A percentile compares a stretch with the other conserved stretches of the same genome.
phyloP scores from a whole-genome alignment of 2,329 filamentous ascomycete species.

The Bipolaris sorokiniana region DNA sequence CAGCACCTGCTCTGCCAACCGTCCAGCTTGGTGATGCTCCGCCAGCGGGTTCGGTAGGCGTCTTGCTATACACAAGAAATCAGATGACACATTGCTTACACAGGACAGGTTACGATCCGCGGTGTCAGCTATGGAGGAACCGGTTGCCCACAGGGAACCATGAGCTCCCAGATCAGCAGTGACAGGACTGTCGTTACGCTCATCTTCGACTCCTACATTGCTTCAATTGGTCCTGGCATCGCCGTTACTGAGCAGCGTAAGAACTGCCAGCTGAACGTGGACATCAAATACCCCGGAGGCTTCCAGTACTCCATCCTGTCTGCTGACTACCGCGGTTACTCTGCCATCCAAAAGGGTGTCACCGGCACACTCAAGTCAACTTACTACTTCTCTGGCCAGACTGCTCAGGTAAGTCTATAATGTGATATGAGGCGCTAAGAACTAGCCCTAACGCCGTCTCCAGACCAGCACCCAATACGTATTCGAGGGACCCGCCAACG shows the following conservation, averaged over 20 bases:
- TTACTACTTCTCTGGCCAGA: slow-evolving; percentile 61
- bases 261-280: slow-evolving; percentile 62
- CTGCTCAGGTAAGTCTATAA: slow-evolving; percentile 45
- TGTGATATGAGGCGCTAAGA: not conserved
- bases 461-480: slow-evolving; percentile 48
- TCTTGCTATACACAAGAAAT: not conserved
- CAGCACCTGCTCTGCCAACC: slow-evolving; percentile 29
- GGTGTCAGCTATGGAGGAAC: slow-evolving; percentile 56
- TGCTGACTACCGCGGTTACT: slow-evolving; percentile 61
- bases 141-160: slow-evolving; percentile 55
- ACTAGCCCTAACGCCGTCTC: slow-evolving; percentile 11
- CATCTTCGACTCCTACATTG: slow-evolving; percentile 60
- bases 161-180: slow-evolving; percentile 52
- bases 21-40: slow-evolving; percentile 36
- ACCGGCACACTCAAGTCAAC: slow-evolving; percentile 59
- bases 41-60: slow-evolving; percentile 36
- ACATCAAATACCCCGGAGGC: slow-evolving; percentile 58
- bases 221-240: slow-evolving; percentile 56
- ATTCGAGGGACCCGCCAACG: slow-evolving; percentile 50
- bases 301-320: slow-evolving; percentile 61
- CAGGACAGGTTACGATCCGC: slow-evolving; percentile 50
- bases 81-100: slow-evolving; percentile 18
- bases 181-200: slow-evolving; percentile 58
- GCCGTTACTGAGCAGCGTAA: slow-evolving; percentile 55
- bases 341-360: slow-evolving; percentile 54